Base-by-base conservation (phyloP, 2,329 filamentous ascomycete genomes). In the Alternaria alternata region DNA sequence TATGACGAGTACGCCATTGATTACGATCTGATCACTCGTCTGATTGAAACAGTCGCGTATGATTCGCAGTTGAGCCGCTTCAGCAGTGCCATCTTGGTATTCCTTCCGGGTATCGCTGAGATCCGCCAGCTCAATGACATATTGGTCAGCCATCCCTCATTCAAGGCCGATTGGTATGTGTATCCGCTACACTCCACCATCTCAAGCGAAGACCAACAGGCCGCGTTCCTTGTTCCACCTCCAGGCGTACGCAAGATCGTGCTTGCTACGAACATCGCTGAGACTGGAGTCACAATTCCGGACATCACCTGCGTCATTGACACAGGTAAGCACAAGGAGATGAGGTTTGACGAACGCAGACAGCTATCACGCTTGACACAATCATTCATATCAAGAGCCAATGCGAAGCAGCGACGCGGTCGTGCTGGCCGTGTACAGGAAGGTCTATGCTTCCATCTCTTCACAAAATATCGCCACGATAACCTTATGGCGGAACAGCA, bases 231-330 rank as follows among this genome's bases (percentile, higher is more conserved):
- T 6, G 81, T 97, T 0, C 95, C 95, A 6, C 93, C 94, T 1
- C 85, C 84, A 3, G 94, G 94, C 0, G 84, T 89, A 57, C 87
- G 94, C 64, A 99, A 99, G 81, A 95, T 99, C 65, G 94, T 99
- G 2, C 86, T 99, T 55, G 94, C 95, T 2, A 99, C 95, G 14
- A 99, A 99, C 74, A 99, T 99, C 76, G 95, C 95, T 5, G 95
- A 99, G 78, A 99, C 95, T 0, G 95, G 95, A 82, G 97, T 99
- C 74, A 99, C 95, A 0, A 99, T 99, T 66, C 95, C 95, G 1
- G 95, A 99, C 75, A 92, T 99, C 30, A 98, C 95, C 0, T 97
- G 94, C 70, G 95, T 99, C 46, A 91, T 99, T 59, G 95, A 99
- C 77, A 94, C 93, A 0, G 95, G 95, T 57, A 98, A 97, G 78